Evolutionary conservation across 1,284 basidiomycete species (phyloP), one percentile per base, ranked within the genome.

Genomic region (Pyrrhoderma noxium): DNA sequence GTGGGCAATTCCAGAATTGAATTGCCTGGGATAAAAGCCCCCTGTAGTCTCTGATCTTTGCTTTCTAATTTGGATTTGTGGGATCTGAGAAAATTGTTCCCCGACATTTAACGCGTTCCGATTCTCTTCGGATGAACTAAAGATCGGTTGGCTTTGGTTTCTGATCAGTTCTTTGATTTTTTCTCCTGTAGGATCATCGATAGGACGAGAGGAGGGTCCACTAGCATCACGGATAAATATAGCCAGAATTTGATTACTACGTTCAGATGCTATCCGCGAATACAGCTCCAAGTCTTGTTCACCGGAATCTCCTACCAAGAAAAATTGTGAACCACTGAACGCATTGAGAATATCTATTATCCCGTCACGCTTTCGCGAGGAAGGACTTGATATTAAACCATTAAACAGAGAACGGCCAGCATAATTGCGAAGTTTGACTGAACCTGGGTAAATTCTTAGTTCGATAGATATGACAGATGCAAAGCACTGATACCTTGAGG

Each of bases 221-320:
- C 70, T 76, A 50, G 83, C 86, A 60, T 92, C 85, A 22, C 90
- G 76, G 45, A 94, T 80, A 66, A 89, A 89, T 38, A 94, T 77
- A 2, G 74, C 88, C 3, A 82, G 65, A 36, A 90, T 73, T 61
- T 85, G 83, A 8, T 66, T 57, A 0, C 87, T 84, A 14, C 80
- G 73, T 53, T 89, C 82, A 18, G 68, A 65, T 0, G 90, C 89
- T 18, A 93, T 62, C 53, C 76, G 69, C 7, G 83, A 71, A 63
- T 93, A 94, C 2, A 94, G 71, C 22, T 52, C 51, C 37, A 94
- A 69, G 65, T 94, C 92, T 60, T 93, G 90, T 63, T 94, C 91
- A 34, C 89, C 91, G 0, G 82, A 80, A 64, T 95, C 93, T 7
- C 92, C 92, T 27, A 95, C 73, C 44, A 94, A 77, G 60, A 96